A percentile compares a stretch with the other conserved stretches of the same genome.
phyloP scores from a whole-genome alignment of 331 rosid species.

The Pyrus hybrid region DNA sequence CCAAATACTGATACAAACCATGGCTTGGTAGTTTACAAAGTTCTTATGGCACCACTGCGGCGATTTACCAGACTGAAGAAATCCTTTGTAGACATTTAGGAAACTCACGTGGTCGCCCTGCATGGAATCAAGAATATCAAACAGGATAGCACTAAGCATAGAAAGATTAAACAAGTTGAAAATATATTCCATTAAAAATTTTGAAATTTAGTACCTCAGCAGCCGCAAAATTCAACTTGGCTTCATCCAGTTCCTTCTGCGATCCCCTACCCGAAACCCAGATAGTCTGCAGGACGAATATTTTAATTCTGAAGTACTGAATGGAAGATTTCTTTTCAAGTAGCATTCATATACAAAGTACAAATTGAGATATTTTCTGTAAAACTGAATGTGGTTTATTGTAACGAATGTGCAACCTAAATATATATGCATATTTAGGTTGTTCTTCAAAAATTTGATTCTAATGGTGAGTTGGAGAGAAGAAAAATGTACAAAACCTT shows the following conservation, averaged over 20 bases:
- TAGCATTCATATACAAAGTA: neutral
- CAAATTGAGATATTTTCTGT: neutral
- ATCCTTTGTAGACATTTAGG: conserved; percentile 86
- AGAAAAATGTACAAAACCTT: neutral
- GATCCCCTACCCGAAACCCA: conserved; percentile 86
- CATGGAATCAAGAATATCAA: conserved; percentile 14
- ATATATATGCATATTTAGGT: neutral
- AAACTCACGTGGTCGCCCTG: conserved; percentile 94
- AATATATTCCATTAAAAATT: neutral
- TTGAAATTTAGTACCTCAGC: conserved; percentile 60
- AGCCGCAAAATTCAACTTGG: conserved; percentile 86
- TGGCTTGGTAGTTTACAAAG: conserved; percentile 81
- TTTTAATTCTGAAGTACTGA: conserved; percentile 18
- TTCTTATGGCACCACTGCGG: conserved; percentile 95
- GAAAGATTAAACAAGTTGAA: neutral
- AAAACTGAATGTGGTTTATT: neutral
- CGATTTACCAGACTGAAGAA: conserved; percentile 89
- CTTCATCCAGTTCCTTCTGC: conserved; percentile 87
- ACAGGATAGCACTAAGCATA: neutral
- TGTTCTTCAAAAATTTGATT: neutral
- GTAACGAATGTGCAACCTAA: neutral
- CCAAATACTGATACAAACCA: conserved; percentile 45
- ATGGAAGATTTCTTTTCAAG: neutral
- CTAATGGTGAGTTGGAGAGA: neutral
- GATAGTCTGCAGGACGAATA: conserved; percentile 57